These are phyloP conservation scores for Musa schizocarpa DNA, from an alignment of 176 grass and related monocot genomes.

Conservation along the genomic window DNA sequence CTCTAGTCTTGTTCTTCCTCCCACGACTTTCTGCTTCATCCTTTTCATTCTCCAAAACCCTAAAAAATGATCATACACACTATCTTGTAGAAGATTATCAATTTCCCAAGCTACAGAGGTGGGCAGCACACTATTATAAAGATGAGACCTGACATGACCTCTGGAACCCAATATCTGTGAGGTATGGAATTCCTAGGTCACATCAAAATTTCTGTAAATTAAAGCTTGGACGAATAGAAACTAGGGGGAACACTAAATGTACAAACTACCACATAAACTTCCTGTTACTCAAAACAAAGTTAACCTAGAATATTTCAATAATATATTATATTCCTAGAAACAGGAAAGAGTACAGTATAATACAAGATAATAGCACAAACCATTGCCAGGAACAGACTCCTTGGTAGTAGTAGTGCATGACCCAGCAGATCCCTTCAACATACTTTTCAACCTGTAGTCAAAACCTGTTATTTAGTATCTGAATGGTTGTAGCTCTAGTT, in stretches of 20 bases:
- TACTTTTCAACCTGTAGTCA: slow-evolving; percentile 17
- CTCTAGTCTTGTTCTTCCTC: not conserved
- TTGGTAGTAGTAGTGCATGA: slow-evolving; percentile 29
- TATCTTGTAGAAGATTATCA: not conserved
- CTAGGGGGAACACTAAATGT: not conserved
- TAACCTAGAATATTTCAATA: not conserved
- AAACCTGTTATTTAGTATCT: not conserved
- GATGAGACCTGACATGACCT: not conserved
- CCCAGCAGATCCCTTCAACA: slow-evolving; percentile 24
- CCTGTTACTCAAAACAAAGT: not conserved
- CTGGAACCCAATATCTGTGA: not conserved
- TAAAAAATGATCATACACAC: not conserved
- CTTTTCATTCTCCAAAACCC: not conserved
- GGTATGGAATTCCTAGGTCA: not conserved
- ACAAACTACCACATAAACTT: not conserved
- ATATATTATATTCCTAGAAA: not conserved
- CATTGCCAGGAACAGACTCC: slow-evolving; percentile 31
- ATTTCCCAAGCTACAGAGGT: not conserved
- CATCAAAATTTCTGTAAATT: not conserved
- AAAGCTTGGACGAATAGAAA: not conserved
- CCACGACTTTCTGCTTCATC: not conserved
- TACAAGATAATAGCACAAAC: slow-evolving; percentile 1
- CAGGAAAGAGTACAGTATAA: not conserved
- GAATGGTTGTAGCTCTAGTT: not conserved
- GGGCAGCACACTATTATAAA: not conserved